Evolutionary conservation across 1,284 basidiomycete genomes (phyloP), one percentile per base, ranked within the genome.

Genomic region (Gomphus bonarii): DNA sequence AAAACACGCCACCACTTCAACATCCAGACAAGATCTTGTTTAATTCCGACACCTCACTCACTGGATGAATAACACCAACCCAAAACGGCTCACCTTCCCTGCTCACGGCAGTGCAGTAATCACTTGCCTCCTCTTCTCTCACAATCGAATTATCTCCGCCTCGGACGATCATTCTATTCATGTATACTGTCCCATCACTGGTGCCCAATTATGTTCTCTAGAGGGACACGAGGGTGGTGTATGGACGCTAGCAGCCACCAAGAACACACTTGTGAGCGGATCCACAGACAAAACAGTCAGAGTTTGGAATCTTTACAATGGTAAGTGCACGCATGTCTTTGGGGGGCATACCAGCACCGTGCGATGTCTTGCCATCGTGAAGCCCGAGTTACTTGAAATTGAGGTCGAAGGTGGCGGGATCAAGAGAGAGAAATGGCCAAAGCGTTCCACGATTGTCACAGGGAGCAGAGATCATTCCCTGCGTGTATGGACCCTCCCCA

Each of bases 131-230:
- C 82, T 97, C 65, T 92, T 97, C 73, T 95, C 94, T 52, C 84
- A 84, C 63, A 88, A 89, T 48, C 91, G 94, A 64, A 91, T 97
- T 70, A 92, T 97, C 64, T 93, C 91, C 5, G 94, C 94, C 9
- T 95, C 93, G 1, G 91, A 94, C 67, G 91, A 92, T 69, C 90
- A 95, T 66, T 90, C 90, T 3, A 95, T 97, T 65, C 89, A 94
- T 67, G 83, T 97, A 49, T 95, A 95, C 69, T 86, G 85, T 28
- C 91, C 91, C 16, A 69, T 77, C 25, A 91, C 86, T 0, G 94
- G 94, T 6, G 77, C 82, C 50, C 77, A 91, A 22, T 70, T 86
- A 5, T 82, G 80, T 54, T 81, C 84, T 0, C 76, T 97, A 20
- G 79, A 88, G 58, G 94, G 94, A 1, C 95, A 97, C 66, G 89